Conservation (phyloP, 345 rosid genomes). For the Abelmoschus esculentus region DNA sequence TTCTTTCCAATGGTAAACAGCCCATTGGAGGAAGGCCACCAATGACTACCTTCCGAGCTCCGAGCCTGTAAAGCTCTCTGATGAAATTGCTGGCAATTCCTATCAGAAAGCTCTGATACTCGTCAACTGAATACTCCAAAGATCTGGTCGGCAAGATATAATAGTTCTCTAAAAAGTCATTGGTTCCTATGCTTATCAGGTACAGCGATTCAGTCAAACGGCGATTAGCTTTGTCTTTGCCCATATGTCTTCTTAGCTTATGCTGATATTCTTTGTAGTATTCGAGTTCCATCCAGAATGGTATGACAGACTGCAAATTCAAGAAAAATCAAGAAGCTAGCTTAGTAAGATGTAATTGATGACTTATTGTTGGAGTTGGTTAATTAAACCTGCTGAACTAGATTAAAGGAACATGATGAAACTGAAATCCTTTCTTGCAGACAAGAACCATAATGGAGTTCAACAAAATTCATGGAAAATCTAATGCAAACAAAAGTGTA, state of each 20-base stretch:
- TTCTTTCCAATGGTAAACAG: constrained; percentile 73
- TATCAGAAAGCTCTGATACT: constrained; percentile 51
- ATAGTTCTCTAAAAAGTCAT: constrained; percentile 71
- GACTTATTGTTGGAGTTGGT: constrained; percentile 51
- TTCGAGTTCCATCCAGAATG: no score
- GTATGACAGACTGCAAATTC: no score
- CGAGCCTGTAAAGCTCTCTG: constrained; percentile 44
- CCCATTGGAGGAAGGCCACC: constrained; percentile 72
- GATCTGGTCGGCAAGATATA: constrained; percentile 39
- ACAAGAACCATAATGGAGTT: not conserved
- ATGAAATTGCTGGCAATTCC: constrained; percentile 48
- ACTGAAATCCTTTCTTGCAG: not conserved
- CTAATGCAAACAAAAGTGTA: not conserved
- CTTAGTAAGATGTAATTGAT: not conserved
- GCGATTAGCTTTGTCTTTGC: no score
- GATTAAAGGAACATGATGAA: not conserved
- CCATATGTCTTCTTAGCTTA: no score
- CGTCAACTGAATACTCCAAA: constrained; percentile 29
- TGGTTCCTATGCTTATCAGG: constrained; percentile 18
- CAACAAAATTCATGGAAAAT: not conserved
- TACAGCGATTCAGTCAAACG: no score
- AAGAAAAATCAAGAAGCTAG: not conserved
- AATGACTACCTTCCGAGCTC: constrained; percentile 52
- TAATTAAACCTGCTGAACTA: constrained; percentile 17
- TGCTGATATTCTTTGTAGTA: no score